Evolutionary conservation across 805 yeast species (phyloP), one percentile per base, ranked within the genome.

Genomic region (Saturnispora halmiae): DNA sequence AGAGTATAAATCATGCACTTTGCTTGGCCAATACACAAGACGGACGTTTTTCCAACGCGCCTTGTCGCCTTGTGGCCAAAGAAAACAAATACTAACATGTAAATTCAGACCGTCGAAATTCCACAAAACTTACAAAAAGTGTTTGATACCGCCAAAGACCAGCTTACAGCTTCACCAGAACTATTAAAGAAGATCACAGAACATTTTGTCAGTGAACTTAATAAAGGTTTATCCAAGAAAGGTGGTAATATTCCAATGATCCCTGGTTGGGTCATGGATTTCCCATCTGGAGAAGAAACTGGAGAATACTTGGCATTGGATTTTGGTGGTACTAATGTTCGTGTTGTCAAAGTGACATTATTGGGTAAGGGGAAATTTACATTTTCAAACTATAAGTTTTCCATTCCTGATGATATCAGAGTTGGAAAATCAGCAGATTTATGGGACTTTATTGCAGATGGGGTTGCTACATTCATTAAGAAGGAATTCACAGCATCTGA

Each of bases 221-320:
- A 78, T 48, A 82, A 82, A 61, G 96, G 96, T 46, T 71, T 82
- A 51, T 70, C 79, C 45, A 70, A 73, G 56, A 62, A 70, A 43
- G 90, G 92, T 39, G 94, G 92, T 44, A 81, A 80, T 61, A 85
- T 86, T 56, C 97, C 98, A 46, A 90, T 90, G 97, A 87, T 82
- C 58, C 95, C 95, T 36, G 84, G 94, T 47, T 90, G 96, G 96
- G 96, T 90, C 42, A 69, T 87, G 72, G 94, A 82, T 56, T 82
- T 70, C 69, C 96, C 97, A 50, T 80, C 90, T 38, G 98, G 98
- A 50, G 66, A 77, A 51, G 98, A 90, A 63, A 73, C 72, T 31
- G 98, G 98, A 50, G 79, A 85, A 51, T 90, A 73, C 64, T 66
- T 90, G 59, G 96, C 97, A 40, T 82, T 92, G 46, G 98, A 90